Evolutionary conservation across 1,284 basidiomycete genomes (phyloP), one percentile per base, ranked within the genome.

Genomic region (Moesziomyces globuligerus): DNA sequence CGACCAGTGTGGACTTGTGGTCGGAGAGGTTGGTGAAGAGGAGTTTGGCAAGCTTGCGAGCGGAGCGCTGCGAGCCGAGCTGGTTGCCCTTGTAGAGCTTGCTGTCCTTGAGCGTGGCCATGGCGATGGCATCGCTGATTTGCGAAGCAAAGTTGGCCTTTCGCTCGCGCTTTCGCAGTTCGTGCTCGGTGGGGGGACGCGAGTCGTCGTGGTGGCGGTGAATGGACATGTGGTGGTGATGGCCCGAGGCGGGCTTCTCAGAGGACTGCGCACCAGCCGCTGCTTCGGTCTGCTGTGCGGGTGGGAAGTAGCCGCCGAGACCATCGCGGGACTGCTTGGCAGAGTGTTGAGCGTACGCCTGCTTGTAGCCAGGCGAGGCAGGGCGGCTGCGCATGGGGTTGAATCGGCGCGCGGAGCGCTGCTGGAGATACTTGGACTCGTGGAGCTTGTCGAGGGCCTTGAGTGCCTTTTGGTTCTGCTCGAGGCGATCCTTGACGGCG

Each of bases 21-120:
- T 74, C 65, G 11, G 74, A 74, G 5, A 80, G 83, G 20, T 87
- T 85, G 65, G 86, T 85, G 80, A 92, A 93, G 54, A 93, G 83
- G 77, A 91, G 90, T 70, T 87, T 86, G 11, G 91, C 91, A 25
- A 93, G 83, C 74, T 86, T 87, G 53, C 90, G 85, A 1, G 91
- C 91, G 3, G 90, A 91, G 68, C 87, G 85, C 60, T 90, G 83
- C 26, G 87, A 87, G 41, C 77, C 75, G 23, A 68, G 39, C 46
- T 52, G 48, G 21, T 46, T 70, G 32, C 71, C 60, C 49, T 78
- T 71, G 60, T 77, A 81, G 8, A 80, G 65, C 53, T 72, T 75
- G 29, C 76, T 71, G 59, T 80, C 71, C 68, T 82, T 82, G 41
- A 81, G 60, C 13, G 82, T 79, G 10, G 79, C 82, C 48, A 72